These are phyloP conservation scores for Fusarium sp. DNA, from an alignment of 2,329 filamentous ascomycete species.

Conservation along the genomic window DNA sequence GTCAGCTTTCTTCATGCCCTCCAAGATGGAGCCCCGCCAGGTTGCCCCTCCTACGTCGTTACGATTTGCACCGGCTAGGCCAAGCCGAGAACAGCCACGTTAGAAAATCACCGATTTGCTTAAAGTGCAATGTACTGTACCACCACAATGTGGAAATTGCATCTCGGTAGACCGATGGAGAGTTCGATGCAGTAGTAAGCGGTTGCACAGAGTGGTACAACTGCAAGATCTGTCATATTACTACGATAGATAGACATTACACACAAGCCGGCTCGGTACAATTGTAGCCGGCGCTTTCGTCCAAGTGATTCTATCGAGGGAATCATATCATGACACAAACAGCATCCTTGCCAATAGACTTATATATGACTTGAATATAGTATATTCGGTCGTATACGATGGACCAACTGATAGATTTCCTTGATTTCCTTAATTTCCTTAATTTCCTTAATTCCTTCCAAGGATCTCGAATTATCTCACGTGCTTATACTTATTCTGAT, in stretches of 20 bases:
- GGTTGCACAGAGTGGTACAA: slow-evolving; percentile 30
- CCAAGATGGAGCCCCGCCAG: slow-evolving; percentile 39
- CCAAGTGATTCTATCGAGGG: slow-evolving; percentile 4
- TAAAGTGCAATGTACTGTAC: slow-evolving; percentile 26
- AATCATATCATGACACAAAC: neutral
- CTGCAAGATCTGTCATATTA: slow-evolving; percentile 5
- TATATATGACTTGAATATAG: too few species aligned
- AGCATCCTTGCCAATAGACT: too few species aligned
- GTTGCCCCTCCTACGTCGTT: slow-evolving; percentile 49
- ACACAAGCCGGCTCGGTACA: slow-evolving; percentile 1
- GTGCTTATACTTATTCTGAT: slow-evolving; percentile 1
- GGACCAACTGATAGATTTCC: neutral
- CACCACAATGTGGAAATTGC: slow-evolving; percentile 10
- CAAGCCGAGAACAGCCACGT: slow-evolving; percentile 28
- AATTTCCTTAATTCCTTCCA: neutral
- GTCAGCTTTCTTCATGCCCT: slow-evolving; percentile 18
- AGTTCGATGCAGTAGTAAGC: slow-evolving; percentile 17
- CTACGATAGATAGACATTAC: neutral
- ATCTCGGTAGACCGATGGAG: slow-evolving; percentile 27
- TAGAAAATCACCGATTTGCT: slow-evolving; percentile 40
- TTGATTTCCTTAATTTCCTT: neutral
- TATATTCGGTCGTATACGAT: neutral
- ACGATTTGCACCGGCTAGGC: slow-evolving; percentile 30
- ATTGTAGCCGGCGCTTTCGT: slow-evolving; percentile 10
- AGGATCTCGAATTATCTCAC: neutral